These are phyloP conservation scores for Crucibulum cyathiforme DNA, from an alignment of 1,284 basidiomycete genomes.

Conservation along the genomic window DNA sequence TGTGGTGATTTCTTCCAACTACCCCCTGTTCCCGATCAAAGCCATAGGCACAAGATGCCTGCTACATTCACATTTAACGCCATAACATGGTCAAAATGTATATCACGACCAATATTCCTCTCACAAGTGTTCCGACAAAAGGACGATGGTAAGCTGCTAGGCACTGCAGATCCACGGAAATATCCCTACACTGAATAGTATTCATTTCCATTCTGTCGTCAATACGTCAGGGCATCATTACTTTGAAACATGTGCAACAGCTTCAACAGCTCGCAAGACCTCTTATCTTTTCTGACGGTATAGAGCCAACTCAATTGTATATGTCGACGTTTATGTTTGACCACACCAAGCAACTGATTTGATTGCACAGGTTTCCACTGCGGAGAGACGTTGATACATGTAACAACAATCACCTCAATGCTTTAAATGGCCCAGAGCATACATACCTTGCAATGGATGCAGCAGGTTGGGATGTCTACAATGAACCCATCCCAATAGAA, in stretches of 20 bases:
- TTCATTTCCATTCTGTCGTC: constrained; percentile 89
- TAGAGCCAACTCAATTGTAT: constrained; percentile 78
- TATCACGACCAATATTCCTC: constrained; percentile 61
- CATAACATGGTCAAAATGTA: constrained; percentile 64
- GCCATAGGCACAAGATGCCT: constrained; percentile 39
- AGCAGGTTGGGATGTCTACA: constrained; percentile 34
- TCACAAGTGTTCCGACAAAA: constrained; percentile 64
- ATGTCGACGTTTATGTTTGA: constrained; percentile 17
- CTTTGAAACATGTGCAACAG: constrained; percentile 56
- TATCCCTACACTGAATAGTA: constrained; percentile 45
- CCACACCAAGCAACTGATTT: background rate
- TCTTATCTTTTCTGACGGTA: constrained; percentile 67
- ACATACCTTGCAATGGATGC: constrained; percentile 38
- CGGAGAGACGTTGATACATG: constrained; percentile 82
- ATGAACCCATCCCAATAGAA: constrained; percentile 24
- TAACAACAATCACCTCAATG: constrained; percentile 67
- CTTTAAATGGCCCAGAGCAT: constrained; percentile 41
- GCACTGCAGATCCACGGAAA: background rate
- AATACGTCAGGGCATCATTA: constrained; percentile 78
- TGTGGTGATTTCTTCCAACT: constrained; percentile 95
- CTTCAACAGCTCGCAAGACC: constrained; percentile 67
- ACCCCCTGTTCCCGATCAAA: constrained; percentile 73
- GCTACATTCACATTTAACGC: constrained; percentile 83
- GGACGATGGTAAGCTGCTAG: constrained; percentile 52
- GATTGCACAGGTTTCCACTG: constrained; percentile 68